Base-by-base conservation (phyloP, 2,329 filamentous ascomycete genomes). In the Myotisia sp. region DNA sequence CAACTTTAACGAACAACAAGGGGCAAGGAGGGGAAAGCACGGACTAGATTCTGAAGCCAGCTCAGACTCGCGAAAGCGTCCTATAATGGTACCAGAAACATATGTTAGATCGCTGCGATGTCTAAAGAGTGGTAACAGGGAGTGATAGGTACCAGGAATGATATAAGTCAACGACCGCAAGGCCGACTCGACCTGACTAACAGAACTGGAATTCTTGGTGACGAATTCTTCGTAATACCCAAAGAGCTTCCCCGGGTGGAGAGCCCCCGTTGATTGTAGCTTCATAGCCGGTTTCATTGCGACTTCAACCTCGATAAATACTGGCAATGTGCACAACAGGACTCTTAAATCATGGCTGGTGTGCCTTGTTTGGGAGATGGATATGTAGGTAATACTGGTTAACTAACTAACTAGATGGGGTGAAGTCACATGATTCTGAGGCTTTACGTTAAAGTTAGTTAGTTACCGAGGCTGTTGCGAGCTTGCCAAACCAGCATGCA, bases 101-200 rank as follows among this genome's bases (percentile, higher is more conserved):
- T 8, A 14, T 8, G 31, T 36, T 23, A 36, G 33, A 16, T 2
- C 9, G n/a, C n/a, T n/a, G n/a, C n/a, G n/a, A 30, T 12, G 14
- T 27, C 8, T 9, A 33, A 17, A 44, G 20, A 31, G 29, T 6
- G 13, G 19, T 29, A 4, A 33, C 6, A 14, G 13, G 16, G 7
- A 12, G 32, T 22, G 4, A 22, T 23, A 34, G 26, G 20, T 30
- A 55, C 80, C 86, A 38, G 87, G 90, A 32, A 95, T 90, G 44
- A 98, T 85, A 56, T 98, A 98, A 30, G 87, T 94, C 44, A 98
- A 63, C 18, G 85, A 93, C 24, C 90, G 76, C 51, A 98, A 64
- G 9, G 85, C 84, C 42, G 83, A 92, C 64, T 98, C 90, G 43
- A 98, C 87, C 63, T 93, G 86, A 32, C 84, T 83, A 34, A 98